A percentile compares a stretch with the other conserved stretches of the same genome.
phyloP scores from a whole-genome alignment of 1,284 basidiomycete genomes.

The Sanghuangporus weigelae region DNA sequence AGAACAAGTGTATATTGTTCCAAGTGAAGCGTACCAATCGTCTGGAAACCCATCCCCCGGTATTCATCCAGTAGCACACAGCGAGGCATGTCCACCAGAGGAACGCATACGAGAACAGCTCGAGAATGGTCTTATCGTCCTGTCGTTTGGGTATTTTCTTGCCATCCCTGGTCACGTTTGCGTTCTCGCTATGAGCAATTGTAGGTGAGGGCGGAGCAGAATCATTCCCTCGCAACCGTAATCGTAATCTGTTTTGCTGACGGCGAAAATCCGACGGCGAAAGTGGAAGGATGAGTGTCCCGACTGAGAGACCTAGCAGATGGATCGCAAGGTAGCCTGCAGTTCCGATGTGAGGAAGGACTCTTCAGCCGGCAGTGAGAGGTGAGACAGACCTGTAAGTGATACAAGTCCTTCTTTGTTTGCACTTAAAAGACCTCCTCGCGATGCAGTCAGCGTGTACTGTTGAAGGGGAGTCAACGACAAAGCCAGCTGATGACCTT shows the following conservation, averaged over 20 bases:
- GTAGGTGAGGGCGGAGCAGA: conserved; percentile 5
- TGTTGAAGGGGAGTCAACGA: conserved; percentile 49
- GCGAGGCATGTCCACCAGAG: conserved; percentile 73
- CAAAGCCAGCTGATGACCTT: conserved; percentile 70
- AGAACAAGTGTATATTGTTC: too few species aligned
- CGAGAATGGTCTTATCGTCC: conserved; percentile 66
- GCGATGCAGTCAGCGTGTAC: conserved; percentile 61
- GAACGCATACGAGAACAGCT: conserved; percentile 71
- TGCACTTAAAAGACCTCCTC: conserved; percentile 61
- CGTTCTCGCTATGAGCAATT: background rate
- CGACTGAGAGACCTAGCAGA: conserved; percentile 78
- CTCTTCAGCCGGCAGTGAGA: background rate
- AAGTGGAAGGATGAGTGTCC: conserved; percentile 76
- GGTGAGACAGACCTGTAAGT: conserved; percentile 50
- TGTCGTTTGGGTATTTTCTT: conserved; percentile 33
- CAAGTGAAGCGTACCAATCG: conserved; percentile 53
- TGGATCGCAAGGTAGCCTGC: conserved; percentile 89
- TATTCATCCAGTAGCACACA: conserved; percentile 31
- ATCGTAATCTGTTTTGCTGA: conserved; percentile 21
- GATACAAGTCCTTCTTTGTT: conserved; percentile 94
- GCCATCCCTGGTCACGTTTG: conserved; percentile 16
- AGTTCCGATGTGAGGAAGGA: background rate
- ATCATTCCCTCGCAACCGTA: background rate
- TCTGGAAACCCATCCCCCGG: conserved; percentile 61
- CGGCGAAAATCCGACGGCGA: conserved; percentile 69